Base-by-base conservation (phyloP, 768 basidiomycete species). In the Kwoniella shandongensis region DNA sequence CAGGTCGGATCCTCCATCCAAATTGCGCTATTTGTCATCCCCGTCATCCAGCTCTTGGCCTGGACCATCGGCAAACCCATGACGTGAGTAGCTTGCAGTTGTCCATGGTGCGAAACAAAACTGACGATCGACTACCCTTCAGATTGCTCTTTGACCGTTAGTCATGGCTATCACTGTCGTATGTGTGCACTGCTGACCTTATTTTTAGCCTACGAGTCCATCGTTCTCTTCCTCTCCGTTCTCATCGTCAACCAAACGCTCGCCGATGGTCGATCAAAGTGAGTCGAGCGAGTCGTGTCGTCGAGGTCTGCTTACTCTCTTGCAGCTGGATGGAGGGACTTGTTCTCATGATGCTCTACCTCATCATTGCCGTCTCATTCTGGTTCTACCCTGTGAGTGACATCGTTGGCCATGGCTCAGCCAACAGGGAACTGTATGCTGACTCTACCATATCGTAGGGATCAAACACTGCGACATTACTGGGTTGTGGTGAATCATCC, bases 201-300 rank as follows among this genome's bases (percentile, higher is more conserved):
- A n/a, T 35, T 15, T 10, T n/a, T 30, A 71, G 69, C 90, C 1
- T 92, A 88, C 72, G 88, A 93, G 78, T 87, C 88, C 0, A 79
- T 93, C 42, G 84, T 85, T 39, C 65, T 80, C 47, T 73, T 72
- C 58, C 55, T 72, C 20, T 68, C 69, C 12, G 62, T 91, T n/a
- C 79, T 89, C 59, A 88, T 88, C 12, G 87, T 91, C 76, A 88
- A 87, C 67, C 86, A 88, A 63, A 86, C 87, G 18, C 83, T 91
- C 1, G 81, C 85, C 51, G 89, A 92, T 68, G 89, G 88, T 10
- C 52, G 70, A 62, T 67, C 67, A 22, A 72, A 72, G 70, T 72
- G 40, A 45, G 62, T 56, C 11, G 23, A 35, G 11, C 23, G 29
- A 15, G 20, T 52, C 20, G n/a, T 29, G 11, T 6, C 26, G 45